Evolutionary conservation across 2,329 filamentous ascomycete genomes (phyloP), one percentile per base, ranked within the genome.

Genomic region (Colletotrichum truncatum): DNA sequence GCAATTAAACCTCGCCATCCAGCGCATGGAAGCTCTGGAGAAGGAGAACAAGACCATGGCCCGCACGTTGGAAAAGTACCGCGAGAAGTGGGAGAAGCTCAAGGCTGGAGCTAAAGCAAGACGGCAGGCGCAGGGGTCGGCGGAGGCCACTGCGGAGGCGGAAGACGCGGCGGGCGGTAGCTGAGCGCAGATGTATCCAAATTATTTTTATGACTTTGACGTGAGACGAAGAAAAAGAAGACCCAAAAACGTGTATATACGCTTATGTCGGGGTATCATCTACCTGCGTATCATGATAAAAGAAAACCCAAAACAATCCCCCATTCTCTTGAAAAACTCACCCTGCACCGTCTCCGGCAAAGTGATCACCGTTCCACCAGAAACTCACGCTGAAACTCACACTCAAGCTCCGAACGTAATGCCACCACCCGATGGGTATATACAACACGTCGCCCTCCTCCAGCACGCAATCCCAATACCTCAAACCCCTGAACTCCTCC

Each of bases 361-460:
- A 32, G 23, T 69, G 61, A 39, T 66, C 53, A 25, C 67, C 67
- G 16, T 92, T 91, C 92, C 93, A 99, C 96, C 96, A 99, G 74
- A 98, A 98, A 74, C 94, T 98, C 11, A 98, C 94, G 70, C 94
- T 98, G 73, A 97, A 94, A 74, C 95, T 97, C 18, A 93, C 88
- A 61, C 89, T 93, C 72, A 98, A 75, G 52, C 93, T 93, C 65
- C 92, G 85, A 4, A 98, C 93, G 77, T 98, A 98, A 81, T 99
- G 96, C 96, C 96, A 99, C 95, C 96, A 99, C 1, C 95, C 96
- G 5, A 93, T 85, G 0, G 96, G 96, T 56, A 99, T 93, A 75
- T 97, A 96, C 56, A 99, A 75, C 68, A 89, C 91, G 56, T 99
- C 94, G 0, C 95, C 96, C 1, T 92, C 91, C 28, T 85, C 87